A percentile compares a stretch with the other conserved stretches of the same genome.
These are phyloP conservation scores for Simplicillium sp. DNA, from an alignment of 2,329 filamentous ascomycete species.

Conservation along the genomic window DNA sequence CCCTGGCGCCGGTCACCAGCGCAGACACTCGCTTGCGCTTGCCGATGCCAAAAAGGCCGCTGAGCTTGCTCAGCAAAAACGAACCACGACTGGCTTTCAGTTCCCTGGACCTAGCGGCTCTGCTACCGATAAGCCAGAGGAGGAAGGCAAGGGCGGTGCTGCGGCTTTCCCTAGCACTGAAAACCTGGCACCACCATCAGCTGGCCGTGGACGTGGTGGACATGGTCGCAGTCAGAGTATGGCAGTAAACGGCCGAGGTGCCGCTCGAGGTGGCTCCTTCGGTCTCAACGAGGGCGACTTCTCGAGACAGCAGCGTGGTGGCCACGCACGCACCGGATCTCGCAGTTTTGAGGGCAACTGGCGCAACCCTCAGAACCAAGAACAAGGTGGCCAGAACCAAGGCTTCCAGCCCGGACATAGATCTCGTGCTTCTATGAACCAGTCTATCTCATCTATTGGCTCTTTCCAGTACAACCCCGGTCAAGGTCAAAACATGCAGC, in stretches of 20 bases:
- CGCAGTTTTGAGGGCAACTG: constrained; percentile 98
- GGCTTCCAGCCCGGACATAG: constrained; percentile 92
- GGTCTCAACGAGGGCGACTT: constrained; percentile 48
- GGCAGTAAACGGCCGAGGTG: constrained; percentile 64
- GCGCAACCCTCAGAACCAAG: constrained; percentile 70
- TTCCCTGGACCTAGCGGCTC: constrained; percentile 69
- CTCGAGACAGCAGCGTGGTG: constrained; percentile 67
- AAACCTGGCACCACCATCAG: constrained; percentile 27
- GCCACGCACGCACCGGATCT: constrained; percentile 74
- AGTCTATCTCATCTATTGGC: constrained; percentile 74
- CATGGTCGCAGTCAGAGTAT: constrained; percentile 85
- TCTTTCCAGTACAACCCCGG: constrained; percentile 75
- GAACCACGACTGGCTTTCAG: constrained; percentile 87
- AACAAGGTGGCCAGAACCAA: constrained; percentile 49
- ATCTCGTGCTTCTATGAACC: constrained; percentile 72
- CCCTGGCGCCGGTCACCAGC: constrained; percentile 67
- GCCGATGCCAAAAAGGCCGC: constrained; percentile 97
- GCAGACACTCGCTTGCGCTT: constrained; percentile 87
- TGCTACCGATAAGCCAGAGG: constrained; percentile 50
- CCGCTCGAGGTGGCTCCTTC: constrained; percentile 47
- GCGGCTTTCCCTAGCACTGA: constrained; percentile 20
- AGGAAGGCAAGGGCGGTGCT: constrained; percentile 27
- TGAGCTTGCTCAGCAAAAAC: constrained; percentile 91
- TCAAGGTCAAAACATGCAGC: constrained; percentile 80
- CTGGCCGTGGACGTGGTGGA: constrained; percentile 47